A percentile compares a stretch with the other conserved stretches of the same genome.
phyloP scores from a whole-genome alignment of 139 green algal genomes.

The Astrephomene gubernaculifera region DNA sequence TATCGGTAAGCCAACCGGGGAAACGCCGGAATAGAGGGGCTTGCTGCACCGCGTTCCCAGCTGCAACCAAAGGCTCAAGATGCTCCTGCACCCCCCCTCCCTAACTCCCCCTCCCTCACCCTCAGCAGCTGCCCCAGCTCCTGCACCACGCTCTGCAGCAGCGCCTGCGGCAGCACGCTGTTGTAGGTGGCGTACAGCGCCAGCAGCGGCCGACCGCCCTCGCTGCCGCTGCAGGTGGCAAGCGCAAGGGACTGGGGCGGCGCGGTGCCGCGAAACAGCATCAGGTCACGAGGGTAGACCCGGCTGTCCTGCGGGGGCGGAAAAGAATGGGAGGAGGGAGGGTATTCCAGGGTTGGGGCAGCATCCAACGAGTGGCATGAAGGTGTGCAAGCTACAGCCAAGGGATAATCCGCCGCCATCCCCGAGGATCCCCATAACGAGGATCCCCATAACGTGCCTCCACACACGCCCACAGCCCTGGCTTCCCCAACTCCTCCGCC shows the following conservation, averaged over 20 bases:
- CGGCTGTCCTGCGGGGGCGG: constrained; percentile 22
- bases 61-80: too few species aligned
- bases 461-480: too few species aligned
- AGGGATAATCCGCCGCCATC: too few species aligned
- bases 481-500: too few species aligned
- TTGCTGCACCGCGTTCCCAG: too few species aligned
- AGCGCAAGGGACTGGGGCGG: constrained; percentile 39
- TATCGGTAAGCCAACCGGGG: too few species aligned
- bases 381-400: too few species aligned
- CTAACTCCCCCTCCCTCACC: not conserved
- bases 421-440: too few species aligned
- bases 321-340: not conserved
- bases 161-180: constrained; percentile 25
- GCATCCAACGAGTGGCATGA: too few species aligned
- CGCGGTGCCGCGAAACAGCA: not conserved
- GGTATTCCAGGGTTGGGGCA: too few species aligned
- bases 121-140: constrained; percentile 41
- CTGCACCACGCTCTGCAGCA: constrained; percentile 42
- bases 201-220: constrained; percentile 24
- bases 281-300: constrained; percentile 29
- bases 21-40: too few species aligned
- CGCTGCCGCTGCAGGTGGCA: not conserved
- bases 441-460: too few species aligned
- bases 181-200: constrained; percentile 43
- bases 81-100: not conserved